Conservation (phyloP, 208 protist species). For the Leishmania lainsoni region DNA sequence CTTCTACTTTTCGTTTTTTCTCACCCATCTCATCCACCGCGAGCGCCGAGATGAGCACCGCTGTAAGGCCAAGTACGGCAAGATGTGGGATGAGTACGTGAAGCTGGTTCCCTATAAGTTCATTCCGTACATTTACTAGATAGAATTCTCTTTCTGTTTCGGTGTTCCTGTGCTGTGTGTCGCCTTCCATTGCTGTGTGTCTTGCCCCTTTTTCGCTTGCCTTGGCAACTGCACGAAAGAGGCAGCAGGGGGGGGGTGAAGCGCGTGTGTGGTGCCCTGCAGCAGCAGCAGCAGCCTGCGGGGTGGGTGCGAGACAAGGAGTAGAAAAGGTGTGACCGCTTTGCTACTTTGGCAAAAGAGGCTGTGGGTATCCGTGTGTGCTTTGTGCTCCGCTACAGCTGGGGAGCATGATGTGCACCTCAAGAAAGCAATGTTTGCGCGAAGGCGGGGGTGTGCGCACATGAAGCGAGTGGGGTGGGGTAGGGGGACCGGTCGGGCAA, state of each 20-base stretch:
- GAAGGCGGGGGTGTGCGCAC: not conserved
- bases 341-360: not conserved
- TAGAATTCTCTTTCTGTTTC: not conserved
- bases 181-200: not conserved
- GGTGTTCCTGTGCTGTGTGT: not conserved
- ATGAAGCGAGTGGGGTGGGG: not conserved
- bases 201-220: not conserved
- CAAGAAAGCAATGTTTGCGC: not conserved
- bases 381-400: not conserved
- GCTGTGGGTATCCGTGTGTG: not conserved
- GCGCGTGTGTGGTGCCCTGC: not conserved
- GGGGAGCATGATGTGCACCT: not conserved
- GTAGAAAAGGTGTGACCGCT: not conserved
- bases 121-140: conserved; percentile 95
- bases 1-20: conserved; percentile 96
- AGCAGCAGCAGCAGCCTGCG: not conserved
- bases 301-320: not conserved
- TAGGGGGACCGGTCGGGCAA: not conserved
- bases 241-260: not conserved
- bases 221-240: not conserved
- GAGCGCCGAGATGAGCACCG: conserved; percentile 85
- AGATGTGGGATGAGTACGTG: conserved; percentile 96
- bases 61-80: conserved; percentile 92
- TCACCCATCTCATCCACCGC: conserved; percentile 90
- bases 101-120: conserved; percentile 93